Conservation (phyloP, 1,284 basidiomycete species). For the Moesziomyces antarcticus region DNA sequence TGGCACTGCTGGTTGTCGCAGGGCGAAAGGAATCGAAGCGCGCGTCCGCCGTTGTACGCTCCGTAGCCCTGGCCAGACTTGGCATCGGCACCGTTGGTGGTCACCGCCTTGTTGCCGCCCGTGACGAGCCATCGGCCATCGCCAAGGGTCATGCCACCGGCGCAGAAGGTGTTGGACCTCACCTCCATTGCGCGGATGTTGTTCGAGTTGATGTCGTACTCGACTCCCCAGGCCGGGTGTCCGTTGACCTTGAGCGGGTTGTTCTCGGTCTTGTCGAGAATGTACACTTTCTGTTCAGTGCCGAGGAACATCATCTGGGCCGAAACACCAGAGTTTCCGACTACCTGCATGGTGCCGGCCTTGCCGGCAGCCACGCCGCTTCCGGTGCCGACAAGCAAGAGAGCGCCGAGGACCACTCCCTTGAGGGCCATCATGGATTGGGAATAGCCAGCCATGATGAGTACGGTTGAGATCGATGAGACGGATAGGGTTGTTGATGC, state of each 20-base stretch:
- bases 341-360: slow-evolving; percentile 47
- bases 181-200: slow-evolving; percentile 47
- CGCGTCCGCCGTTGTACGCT: slow-evolving; percentile 52
- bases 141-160: slow-evolving; percentile 55
- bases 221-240: slow-evolving; percentile 57
- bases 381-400: slow-evolving; percentile 16
- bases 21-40: slow-evolving; percentile 51
- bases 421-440: slow-evolving; percentile 15
- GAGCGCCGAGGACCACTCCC: slow-evolving; percentile 21
- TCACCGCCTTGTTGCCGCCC: slow-evolving; percentile 60
- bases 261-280: slow-evolving; percentile 64
- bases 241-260: slow-evolving; percentile 50
- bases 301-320: slow-evolving; percentile 64
- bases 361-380: slow-evolving; percentile 22
- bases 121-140: slow-evolving; percentile 57
- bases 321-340: slow-evolving; percentile 59
- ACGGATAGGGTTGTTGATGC: no score
- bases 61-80: slow-evolving; percentile 44
- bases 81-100: slow-evolving; percentile 46
- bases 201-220: slow-evolving; percentile 55
- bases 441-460: slow-evolving; percentile 9
- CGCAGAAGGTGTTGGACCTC: slow-evolving; percentile 62
- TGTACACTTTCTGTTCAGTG: slow-evolving; percentile 55
- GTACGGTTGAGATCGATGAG: not conserved
- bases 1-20: slow-evolving; percentile 45